Evolutionary conservation across 2,329 filamentous ascomycete species (phyloP), one percentile per base, ranked within the genome.

Genomic region (Xylaria sp.): DNA sequence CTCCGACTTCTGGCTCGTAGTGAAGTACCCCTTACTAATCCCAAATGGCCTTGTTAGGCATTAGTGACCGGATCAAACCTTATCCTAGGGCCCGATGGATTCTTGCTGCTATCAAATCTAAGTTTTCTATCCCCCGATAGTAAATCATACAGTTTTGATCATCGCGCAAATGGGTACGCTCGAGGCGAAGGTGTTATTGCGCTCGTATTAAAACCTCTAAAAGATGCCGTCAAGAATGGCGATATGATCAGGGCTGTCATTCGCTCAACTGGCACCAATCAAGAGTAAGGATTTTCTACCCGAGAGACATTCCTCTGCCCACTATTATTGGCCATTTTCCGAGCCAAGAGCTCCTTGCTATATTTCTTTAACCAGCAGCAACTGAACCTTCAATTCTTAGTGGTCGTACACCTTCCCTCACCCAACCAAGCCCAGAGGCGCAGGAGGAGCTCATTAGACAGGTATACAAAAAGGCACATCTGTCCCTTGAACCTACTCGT

Each of bases 141-240:
- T 54, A 58, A 58, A 15, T 72, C 65, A 19, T 71, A 71, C 23
- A 72, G 70, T 29, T 72, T 72, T 35, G 71, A 72, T 43, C 67
- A 70, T 40, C 69, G 69, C n/a, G 71, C 70, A 23, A 71, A 72
- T 33, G 71, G 71, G 9, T 72, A 72, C 27, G 81, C 73, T 27
- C 77, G 81, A 2, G 83, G 81, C 10, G 85, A 87, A 53, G 84
- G 83, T 0, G 71, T 85, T 10, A 78, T 78, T 0, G 73, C 75
- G 0, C 64, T 87, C 0, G 71, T 87, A 0, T 64, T 88, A 0
- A 87, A 87, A 68, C 74, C 70, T 1, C 67, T 87, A 1, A 72
- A 69, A 4, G 70, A 76, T 1, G 86, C 86, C 0, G 57, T 87
- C 3, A 70, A 44, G 15, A 69, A 79, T 60, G 74, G 76, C 1